Evolutionary conservation across 1,284 basidiomycete species (phyloP), one percentile per base, ranked within the genome.

Genomic region (Fomes fomentarius): DNA sequence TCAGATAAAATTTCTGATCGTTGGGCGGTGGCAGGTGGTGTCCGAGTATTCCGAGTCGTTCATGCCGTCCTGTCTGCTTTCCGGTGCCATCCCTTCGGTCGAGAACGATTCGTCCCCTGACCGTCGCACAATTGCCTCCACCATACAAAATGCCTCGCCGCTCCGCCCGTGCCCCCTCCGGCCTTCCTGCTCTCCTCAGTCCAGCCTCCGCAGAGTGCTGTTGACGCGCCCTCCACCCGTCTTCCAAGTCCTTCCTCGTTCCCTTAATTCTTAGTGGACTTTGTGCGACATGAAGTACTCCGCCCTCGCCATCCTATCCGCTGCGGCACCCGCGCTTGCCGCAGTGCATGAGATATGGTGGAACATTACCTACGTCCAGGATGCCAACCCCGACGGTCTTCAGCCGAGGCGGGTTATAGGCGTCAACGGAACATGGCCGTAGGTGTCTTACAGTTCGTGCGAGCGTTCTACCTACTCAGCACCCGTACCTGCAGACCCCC

Each of bases 351-450:
- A 91, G 64, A 51, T 82, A 9, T 91, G 89, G 88, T 94, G 91
- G 91, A 85, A 92, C 65, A 77, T 94, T 67, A 87, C 83, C 63
- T 91, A 87, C 54, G 85, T 89, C 53, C 68, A 85, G 28, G 71
- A 84, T 56, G 84, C 78, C 50, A 89, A 85, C 69, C 92, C 91
- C n/a, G 89, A 93, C 63, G 89, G 87, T 4, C 78, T 91, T 46
- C 80, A 75, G 50, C 76, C 84, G 24, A 85, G 94, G 47, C 78
- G 84, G 26, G 93, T 85, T 45, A 84, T 96, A 54, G 94, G 94
- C 52, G 83, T 96, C 50, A 97, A 97, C 68, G 84, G 86, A 17
- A 87, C 91, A 4, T 97, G 94, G 94, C 94, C 94, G 88, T 94
- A 71, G 72, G 91, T 78, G 1, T 3, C 14, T 10, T 11, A 8